A percentile compares a stretch with the other conserved stretches of the same genome.
phyloP scores from a whole-genome alignment of 2,329 filamentous ascomycete species.

The Beauveria brongniartii region DNA sequence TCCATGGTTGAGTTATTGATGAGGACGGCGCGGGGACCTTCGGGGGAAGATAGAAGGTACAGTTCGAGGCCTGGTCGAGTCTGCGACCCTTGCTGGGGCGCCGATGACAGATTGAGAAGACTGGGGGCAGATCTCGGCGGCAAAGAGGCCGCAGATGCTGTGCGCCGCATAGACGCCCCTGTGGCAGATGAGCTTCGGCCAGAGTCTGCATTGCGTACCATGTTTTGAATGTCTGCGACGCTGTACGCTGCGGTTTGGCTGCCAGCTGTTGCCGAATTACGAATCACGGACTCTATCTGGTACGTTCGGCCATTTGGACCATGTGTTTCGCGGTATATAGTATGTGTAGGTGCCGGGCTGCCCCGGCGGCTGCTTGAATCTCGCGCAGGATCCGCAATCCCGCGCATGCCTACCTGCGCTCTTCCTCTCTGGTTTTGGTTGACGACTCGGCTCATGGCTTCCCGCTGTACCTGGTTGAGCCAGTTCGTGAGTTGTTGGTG shows the following conservation, averaged over 20 bases:
- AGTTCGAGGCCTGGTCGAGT: slow-evolving; percentile 37
- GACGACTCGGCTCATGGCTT: slow-evolving; percentile 33
- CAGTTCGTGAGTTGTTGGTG: slow-evolving; percentile 37
- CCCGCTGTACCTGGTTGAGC: slow-evolving; percentile 39
- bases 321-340: slow-evolving; percentile 25
- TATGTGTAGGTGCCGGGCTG: slow-evolving; percentile 25
- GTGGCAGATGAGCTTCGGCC: slow-evolving; percentile 38
- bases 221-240: slow-evolving; percentile 36
- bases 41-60: slow-evolving; percentile 53
- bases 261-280: slow-evolving; percentile 15
- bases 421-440: slow-evolving; percentile 36
- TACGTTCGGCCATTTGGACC: slow-evolving; percentile 27
- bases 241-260: slow-evolving; percentile 25
- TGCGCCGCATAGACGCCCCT: slow-evolving; percentile 44
- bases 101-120: slow-evolving; percentile 19
- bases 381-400: slow-evolving; percentile 27
- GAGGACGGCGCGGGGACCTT: slow-evolving; percentile 50
- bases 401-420: slow-evolving; percentile 32
- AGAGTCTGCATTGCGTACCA: slow-evolving; percentile 38
- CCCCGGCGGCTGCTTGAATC: slow-evolving; percentile 18
- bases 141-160: slow-evolving; percentile 38
- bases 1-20: slow-evolving; percentile 42
- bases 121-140: slow-evolving; percentile 26
- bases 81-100: slow-evolving; percentile 14
- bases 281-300: slow-evolving; percentile 27